Evolutionary conservation across 305 asterid species (phyloP).

Genomic region (Euphrasia arctica): DNA sequence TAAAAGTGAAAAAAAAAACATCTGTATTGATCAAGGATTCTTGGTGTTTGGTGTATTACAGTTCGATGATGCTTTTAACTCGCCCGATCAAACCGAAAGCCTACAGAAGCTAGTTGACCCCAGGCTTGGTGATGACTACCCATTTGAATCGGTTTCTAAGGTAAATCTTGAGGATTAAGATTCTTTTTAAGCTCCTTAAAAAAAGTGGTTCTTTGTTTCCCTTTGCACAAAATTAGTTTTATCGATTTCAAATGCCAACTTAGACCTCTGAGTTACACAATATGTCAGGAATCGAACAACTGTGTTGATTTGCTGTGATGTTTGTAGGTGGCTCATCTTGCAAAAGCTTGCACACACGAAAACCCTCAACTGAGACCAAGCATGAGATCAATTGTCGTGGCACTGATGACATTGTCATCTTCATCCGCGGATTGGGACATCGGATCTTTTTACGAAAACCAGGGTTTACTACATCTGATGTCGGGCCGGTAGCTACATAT

Average conservation of each 20-base stretch:
- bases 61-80: constrained; percentile 68
- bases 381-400: constrained; percentile 87
- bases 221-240: neutral
- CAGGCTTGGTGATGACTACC: constrained; percentile 57
- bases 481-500: constrained; percentile 45
- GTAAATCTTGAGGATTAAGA: constrained; percentile 28
- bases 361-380: constrained; percentile 80
- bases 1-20: neutral
- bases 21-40: neutral
- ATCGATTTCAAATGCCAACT: neutral
- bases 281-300: neutral
- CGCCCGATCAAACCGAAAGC: constrained; percentile 46
- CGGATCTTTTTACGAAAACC: constrained; percentile 64
- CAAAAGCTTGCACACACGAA: constrained; percentile 73
- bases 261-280: neutral
- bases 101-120: constrained; percentile 62
- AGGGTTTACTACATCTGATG: constrained; percentile 58
- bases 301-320: neutral
- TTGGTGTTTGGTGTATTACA: constrained; percentile 26
- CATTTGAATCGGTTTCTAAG: constrained; percentile 63
- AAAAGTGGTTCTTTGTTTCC: neutral
- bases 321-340: constrained; percentile 77
- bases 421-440: constrained; percentile 82
- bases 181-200: no score
- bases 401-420: constrained; percentile 80